Base-by-base conservation (phyloP, 2,329 filamentous ascomycete species). In the Coleophoma cylindrospora region DNA sequence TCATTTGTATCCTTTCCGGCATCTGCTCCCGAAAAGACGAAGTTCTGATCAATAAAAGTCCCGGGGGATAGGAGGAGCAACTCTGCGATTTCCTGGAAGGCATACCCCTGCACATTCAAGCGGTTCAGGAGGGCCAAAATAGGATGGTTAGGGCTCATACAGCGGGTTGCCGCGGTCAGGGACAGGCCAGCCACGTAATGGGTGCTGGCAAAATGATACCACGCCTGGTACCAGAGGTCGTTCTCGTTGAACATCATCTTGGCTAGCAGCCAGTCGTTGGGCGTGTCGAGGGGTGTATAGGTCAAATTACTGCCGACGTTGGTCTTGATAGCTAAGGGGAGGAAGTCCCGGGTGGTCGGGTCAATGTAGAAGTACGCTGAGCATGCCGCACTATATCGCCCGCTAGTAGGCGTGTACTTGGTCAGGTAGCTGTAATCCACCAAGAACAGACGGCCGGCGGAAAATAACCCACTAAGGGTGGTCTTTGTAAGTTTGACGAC, bases 181-280 rank as follows among this genome's bases (percentile, higher is more conserved):
- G 68, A 66, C 47, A 70, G 67, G 54, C 78, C 73, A 3, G 66
- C 59, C 11, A 74, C 68, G 14, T 65, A 67, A 53, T 77, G 74
- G 0, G 69, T 70, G n/a, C 61, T 61, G 2, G 68, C 68, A 1
- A 77, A 61, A 53, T 77, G 73, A 50, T 68, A 66, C 61, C 68
- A 70, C 47, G 74, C 70, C 0, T 64, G 63, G 50, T 71, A 67
- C 61, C 70, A 76, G 34, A 76, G 64, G 54, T 77, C 72, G 46
- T 77, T 75, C 22, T 64, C 60, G 45, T 75, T 75, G 57, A 74
- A 74, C 56, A 74, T 66, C 40, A 76, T 70, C 62, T 78, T 77
- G 6, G 74, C 75, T 4, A 78, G 59, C 6, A 75, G 58, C 75
- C 74, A 78, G 59, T 79, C 74, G n/a, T 68, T 66, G 3, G 58